Base-by-base conservation (phyloP, 192 early-diverging fungal genomes). In the Dissophora ornata region DNA sequence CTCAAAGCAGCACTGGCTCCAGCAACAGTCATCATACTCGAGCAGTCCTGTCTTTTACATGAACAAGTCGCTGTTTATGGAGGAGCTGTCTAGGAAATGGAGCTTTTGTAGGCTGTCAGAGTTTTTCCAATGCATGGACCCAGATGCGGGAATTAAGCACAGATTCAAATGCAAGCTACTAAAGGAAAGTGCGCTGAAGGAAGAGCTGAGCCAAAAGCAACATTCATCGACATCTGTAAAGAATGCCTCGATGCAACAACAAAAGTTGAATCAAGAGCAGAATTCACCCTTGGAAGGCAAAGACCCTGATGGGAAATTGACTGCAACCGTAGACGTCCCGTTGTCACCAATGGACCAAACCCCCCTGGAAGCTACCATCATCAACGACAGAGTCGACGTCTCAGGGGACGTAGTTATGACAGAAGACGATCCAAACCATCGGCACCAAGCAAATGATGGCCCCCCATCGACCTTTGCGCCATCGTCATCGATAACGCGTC, bases 51-150 rank as follows among this genome's bases (percentile, higher is more conserved):
- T 67, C 25, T 77, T 77, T 54, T 77, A 77, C 46, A 77, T 77
- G 73, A 67, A 77, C 57, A 77, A 77, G 52, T 47, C 56, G 19
- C 44, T 77, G 15, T 77, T 77, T 21, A 77, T 77, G 73, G 73
- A 77, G 16, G 73, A 77, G 30, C 47, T 77, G 22, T 77, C 73
- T 1, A 57, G 64, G 15, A 67, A 77, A 50, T 77, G 73, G 73
- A 77, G 73, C 59, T 77, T 77, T 41, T 77, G 73, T 51, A 64
- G 73, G 9, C 59, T 77, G 8, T 77, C 73, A 12, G 73, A 77
- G 22, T 77, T 77, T 36, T 77, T 77, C 53, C 73, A 77, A 25
- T 62, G 57, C 48, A 42, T 77, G 59, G 73, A 77, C 18, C 64
- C 64, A 41, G 48, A 50, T 38, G 61, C 73, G 1, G 73, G 73